Base-by-base conservation (phyloP, 2,329 filamentous ascomycete species). In the Xylaria sp. region DNA sequence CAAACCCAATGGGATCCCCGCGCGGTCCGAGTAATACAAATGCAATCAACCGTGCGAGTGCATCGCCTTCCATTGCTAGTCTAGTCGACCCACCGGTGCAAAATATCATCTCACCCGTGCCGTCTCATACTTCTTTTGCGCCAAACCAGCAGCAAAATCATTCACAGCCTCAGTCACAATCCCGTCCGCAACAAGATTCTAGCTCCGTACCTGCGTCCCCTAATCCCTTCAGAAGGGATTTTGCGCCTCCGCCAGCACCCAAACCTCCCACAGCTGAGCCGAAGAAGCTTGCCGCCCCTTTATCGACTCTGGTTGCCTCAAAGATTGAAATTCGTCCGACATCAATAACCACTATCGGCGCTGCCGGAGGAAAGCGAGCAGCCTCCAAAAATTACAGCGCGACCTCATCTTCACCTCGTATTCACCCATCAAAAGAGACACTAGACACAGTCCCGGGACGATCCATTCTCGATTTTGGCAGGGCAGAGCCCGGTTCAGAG, bases 1-100 rank as follows among this genome's bases (percentile, higher is more conserved):
- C 83, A 8, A 82, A 79, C 28, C 74, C 85, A 3, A 78, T 86
- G 65, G 83, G 83, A 39, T 89, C 88, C 8, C 88, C 87, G n/a
- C 83, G 85, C 56, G 80, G 79, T 3, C 80, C 82, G 51, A 63
- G 63, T 20, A 75, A 57, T 13, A 73, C 70, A 13, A 76, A 81
- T 59, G 60, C 82, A 3, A 76, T 87, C 63, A 91, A 92, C 80
- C 89, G 92, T 64, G 92, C 93, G n/a, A 95, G 92, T 78, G 92
- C 92, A 48, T 98, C 95, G 4, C 94, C 95, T 1, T 95, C 95
- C 2, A 97, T 98, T 74, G 91, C 94, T 6, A 97, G 93, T 81
- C 87, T 98, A 66, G 93, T 98, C 60, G 94, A 97, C 74, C 92
- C 91, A 41, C 87, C 87, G 10, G 81, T 84, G 55, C 83, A 81